Conservation (phyloP, 345 rosid genomes). For the Draba incana region DNA sequence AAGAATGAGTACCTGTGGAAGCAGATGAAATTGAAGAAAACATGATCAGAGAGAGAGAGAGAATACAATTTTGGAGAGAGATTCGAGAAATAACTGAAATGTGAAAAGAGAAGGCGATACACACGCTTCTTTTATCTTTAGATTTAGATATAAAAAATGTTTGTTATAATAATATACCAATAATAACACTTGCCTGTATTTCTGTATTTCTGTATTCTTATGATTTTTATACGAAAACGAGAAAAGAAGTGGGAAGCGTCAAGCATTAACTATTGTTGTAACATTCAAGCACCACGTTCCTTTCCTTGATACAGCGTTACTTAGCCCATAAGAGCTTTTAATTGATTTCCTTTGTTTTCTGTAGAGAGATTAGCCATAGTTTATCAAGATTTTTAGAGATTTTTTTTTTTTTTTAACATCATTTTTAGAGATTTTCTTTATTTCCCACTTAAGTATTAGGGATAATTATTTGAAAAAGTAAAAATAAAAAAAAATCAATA, state of each 20-base stretch:
- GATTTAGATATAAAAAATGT: background rate
- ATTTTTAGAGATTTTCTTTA: too few relatives aligned
- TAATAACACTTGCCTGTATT: background rate
- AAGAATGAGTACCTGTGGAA: slow-evolving; percentile 28
- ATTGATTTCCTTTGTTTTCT: background rate
- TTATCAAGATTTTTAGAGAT: too few relatives aligned
- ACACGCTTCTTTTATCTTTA: slow-evolving; percentile 22
- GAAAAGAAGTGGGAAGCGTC: background rate
- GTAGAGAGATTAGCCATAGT: too few relatives aligned
- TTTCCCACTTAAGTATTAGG: too few relatives aligned
- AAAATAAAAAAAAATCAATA: too few relatives aligned
- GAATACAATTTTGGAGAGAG: too few relatives aligned
- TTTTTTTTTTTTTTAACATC: too few relatives aligned
- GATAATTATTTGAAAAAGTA: too few relatives aligned
- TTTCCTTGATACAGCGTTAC: background rate
- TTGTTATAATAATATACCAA: too few relatives aligned
- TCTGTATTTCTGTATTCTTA: background rate
- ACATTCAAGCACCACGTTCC: slow-evolving; percentile 23
- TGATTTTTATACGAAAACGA: background rate
- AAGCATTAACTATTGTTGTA: background rate
- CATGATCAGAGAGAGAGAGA: slow-evolving; percentile 28
- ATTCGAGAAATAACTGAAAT: background rate
- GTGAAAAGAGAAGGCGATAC: slow-evolving; percentile 25
- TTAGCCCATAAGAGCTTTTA: background rate
- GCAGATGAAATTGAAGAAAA: slow-evolving; percentile 28